Base-by-base conservation (phyloP, 2,329 filamentous ascomycete species). In the Fusarium solani-melongenae region DNA sequence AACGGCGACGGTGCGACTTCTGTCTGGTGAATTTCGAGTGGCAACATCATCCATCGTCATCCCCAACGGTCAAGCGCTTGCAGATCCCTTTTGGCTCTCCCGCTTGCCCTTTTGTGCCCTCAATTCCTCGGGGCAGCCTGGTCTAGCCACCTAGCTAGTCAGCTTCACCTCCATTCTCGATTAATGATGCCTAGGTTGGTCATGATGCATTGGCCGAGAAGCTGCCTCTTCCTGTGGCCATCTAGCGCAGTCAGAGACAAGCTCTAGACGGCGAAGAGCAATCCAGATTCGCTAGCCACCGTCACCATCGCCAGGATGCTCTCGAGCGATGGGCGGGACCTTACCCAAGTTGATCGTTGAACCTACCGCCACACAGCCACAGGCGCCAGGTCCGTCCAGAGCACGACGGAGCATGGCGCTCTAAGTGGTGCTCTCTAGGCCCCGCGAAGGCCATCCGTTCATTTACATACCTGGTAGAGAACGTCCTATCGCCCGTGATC, bases 31-130 rank as follows among this genome's bases (percentile, higher is more conserved):
- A 62, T 27, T 27, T 36, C 31, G 44, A 65, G 12, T 22, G 46
- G 34, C 55, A 59, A 29, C 64, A 72, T 75, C 72, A 71, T 71
- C 61, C 46, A 73, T 75, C 72, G 66, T 73, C 72, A 75, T 73
- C 39, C 46, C 61, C n/a, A 69, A 63, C 44, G 22, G 49, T 62
- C 68, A 49, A 64, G 60, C 36, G 24, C 41, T 63, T 57, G 44
- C 61, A 61, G 33, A 61, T 55, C 46, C 36, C 46, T 64, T 36
- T 41, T 12, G 29, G 36, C 58, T 17, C 56, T 34, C n/a, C 33
- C 36, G 58, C 44, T 34, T 46, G 27, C 60, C 27, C 24, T 41
- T 36, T 56, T 39, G 15, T 58, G 15, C 31, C 29, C 34, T 56
- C 38, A 39, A 53, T 36, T 46, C 33, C 33, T 36, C 17, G 31